These are phyloP conservation scores for Codiaeum variegatum DNA, from an alignment of 441 rosid species.

Conservation along the genomic window DNA sequence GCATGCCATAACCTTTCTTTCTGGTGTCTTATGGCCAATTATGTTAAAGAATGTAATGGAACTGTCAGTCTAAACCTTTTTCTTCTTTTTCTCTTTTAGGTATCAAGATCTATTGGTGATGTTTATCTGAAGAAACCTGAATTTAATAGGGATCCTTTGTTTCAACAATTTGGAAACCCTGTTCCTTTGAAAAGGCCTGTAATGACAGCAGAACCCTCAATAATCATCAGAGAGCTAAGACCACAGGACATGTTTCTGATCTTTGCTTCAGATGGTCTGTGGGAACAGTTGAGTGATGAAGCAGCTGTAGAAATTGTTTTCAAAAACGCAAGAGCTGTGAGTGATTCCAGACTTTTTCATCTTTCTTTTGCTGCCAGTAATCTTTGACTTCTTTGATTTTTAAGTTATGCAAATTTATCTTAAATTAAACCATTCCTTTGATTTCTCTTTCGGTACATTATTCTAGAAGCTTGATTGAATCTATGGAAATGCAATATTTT, in stretches of 20 bases:
- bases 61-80: background rate
- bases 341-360: conserved; percentile 5
- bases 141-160: conserved; percentile 29
- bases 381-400: background rate
- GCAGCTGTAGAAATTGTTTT: conserved; percentile 36
- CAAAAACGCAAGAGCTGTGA: conserved; percentile 34
- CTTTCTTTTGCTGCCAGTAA: background rate
- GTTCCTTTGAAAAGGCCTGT: conserved; percentile 31
- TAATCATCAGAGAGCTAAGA: conserved; percentile 28
- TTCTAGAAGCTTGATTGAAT: background rate
- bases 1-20: background rate
- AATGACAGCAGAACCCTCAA: conserved; percentile 38
- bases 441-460: background rate
- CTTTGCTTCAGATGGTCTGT: conserved; percentile 37
- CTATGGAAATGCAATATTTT: background rate
- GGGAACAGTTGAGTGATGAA: conserved; percentile 40
- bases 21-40: background rate
- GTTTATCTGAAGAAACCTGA: conserved; percentile 38
- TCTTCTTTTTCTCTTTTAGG: conserved; percentile 17
- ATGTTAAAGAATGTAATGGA: background rate
- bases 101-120: conserved; percentile 42
- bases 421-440: too few relatives aligned
- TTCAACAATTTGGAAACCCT: conserved; percentile 28
- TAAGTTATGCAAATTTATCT: background rate
- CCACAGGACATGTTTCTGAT: conserved; percentile 30